These are phyloP conservation scores for Cordyceps militaris DNA, from an alignment of 2,329 filamentous ascomycete species.

Conservation along the genomic window DNA sequence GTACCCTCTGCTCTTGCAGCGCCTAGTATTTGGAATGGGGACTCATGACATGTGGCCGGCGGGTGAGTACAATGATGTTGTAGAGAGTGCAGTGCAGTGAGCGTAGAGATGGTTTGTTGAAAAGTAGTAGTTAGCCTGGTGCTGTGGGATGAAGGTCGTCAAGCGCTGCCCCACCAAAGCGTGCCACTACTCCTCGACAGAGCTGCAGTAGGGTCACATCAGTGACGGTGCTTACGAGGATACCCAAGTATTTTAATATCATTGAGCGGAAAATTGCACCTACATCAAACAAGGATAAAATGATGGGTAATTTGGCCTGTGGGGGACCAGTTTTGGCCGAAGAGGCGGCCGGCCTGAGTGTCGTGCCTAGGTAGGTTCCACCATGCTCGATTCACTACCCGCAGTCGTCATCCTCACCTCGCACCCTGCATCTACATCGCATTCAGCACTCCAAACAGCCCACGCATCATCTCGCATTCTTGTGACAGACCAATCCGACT, in stretches of 20 bases:
- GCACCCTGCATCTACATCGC: conserved; percentile 1
- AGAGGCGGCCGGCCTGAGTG: not conserved
- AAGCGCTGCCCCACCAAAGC: conserved; percentile 7
- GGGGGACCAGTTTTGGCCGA: not conserved
- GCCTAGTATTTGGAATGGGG: not conserved
- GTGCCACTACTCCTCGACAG: not conserved
- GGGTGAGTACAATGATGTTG: not conserved
- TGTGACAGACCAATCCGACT: not conserved
- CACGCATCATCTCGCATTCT: not conserved
- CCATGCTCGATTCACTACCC: not conserved
- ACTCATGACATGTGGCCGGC: not conserved
- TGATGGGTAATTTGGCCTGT: not conserved
- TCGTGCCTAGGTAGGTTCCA: not conserved
- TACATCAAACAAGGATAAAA: not conserved
- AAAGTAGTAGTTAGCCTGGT: not conserved
- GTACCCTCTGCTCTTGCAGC: not conserved
- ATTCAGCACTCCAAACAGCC: not conserved
- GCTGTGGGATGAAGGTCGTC: not conserved
- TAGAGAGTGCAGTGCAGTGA: not conserved
- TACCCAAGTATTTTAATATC: too few relatives aligned
- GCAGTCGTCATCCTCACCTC: not conserved
- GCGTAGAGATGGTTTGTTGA: not conserved
- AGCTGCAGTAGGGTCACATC: too few relatives aligned
- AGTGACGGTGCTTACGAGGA: too few relatives aligned
- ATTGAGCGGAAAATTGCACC: too few relatives aligned